Evolutionary conservation across 495 filamentous ascomycete species (phyloP).

Genomic region (Jackrogersella multiformis): DNA sequence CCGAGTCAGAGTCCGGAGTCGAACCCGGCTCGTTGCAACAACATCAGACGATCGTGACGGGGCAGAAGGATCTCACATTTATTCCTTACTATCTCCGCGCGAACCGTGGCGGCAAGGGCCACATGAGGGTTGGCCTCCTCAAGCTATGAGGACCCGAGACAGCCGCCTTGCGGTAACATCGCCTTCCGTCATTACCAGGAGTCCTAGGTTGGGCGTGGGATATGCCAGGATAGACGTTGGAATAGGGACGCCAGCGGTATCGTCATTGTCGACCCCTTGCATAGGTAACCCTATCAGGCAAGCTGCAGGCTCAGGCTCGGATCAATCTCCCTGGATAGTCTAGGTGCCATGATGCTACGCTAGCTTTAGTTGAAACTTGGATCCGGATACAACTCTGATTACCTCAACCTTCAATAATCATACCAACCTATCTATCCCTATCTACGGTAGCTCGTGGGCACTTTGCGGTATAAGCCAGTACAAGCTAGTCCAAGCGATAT

Average conservation of each 20-base stretch:
- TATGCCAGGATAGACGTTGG: constrained; percentile 25
- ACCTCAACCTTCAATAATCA: constrained; percentile 32
- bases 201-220: constrained; percentile 25
- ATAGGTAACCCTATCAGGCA: constrained; percentile 37
- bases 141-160: constrained; percentile 21
- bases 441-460: neutral
- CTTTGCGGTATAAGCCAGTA: constrained; percentile 11
- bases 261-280: constrained; percentile 29
- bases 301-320: constrained; percentile 34
- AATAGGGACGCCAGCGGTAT: constrained; percentile 25
- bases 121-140: constrained; percentile 59
- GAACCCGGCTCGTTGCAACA: constrained; percentile 43
- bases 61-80: constrained; percentile 51
- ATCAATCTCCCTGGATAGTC: constrained; percentile 32
- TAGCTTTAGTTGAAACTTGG: constrained; percentile 37
- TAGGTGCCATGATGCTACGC: constrained; percentile 27
- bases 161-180: constrained; percentile 26
- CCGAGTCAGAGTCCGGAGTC: constrained; percentile 32
- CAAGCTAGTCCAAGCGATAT: constrained; percentile 9
- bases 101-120: constrained; percentile 61
- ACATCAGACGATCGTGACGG: constrained; percentile 24
- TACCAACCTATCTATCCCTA: constrained; percentile 4
- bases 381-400: constrained; percentile 29
- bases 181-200: constrained; percentile 26
- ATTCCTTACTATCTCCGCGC: constrained; percentile 63